These are phyloP conservation scores for Rhizodiscina lignyota DNA, from an alignment of 495 filamentous ascomycete genomes.

Conservation along the genomic window DNA sequence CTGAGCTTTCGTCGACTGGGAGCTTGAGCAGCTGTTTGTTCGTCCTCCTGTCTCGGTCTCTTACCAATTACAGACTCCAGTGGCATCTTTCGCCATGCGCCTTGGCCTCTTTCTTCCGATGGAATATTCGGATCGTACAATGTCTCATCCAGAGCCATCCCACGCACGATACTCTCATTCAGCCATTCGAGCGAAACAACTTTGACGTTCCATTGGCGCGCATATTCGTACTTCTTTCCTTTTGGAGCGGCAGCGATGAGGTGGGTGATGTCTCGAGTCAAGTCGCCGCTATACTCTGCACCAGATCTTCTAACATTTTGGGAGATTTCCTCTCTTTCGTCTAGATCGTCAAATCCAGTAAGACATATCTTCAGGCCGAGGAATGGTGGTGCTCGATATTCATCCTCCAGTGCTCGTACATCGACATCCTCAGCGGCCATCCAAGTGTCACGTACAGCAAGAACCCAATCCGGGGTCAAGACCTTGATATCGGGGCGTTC, in stretches of 20 bases:
- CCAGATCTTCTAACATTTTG: constrained; percentile 47
- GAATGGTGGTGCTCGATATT: constrained; percentile 45
- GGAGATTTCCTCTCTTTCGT: constrained; percentile 1
- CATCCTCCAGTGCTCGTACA: constrained; percentile 43
- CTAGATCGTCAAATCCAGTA: constrained; percentile 80
- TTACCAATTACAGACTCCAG: too few relatives aligned
- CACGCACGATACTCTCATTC: constrained; percentile 64
- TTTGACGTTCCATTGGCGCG: constrained; percentile 58
- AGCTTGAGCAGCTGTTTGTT: neutral
- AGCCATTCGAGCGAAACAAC: constrained; percentile 77
- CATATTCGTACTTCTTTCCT: constrained; percentile 79
- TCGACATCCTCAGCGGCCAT: constrained; percentile 66
- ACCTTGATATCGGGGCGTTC: constrained; percentile 72
- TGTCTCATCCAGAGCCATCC: constrained; percentile 81
- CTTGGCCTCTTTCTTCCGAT: constrained; percentile 46
- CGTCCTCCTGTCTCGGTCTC: constrained; percentile 25
- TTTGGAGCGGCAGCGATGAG: constrained; percentile 63
- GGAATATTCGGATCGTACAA: constrained; percentile 63
- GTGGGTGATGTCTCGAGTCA: constrained; percentile 73
- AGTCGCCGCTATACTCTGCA: constrained; percentile 66
- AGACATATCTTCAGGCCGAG: constrained; percentile 58
- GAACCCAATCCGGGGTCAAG: constrained; percentile 64
- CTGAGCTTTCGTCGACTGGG: constrained; percentile 46
- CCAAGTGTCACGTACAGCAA: constrained; percentile 70
- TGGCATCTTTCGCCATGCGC: too few relatives aligned